Evolutionary conservation across 2,329 filamentous ascomycete species (phyloP).

Genomic region (Fusarium sublunatum): DNA sequence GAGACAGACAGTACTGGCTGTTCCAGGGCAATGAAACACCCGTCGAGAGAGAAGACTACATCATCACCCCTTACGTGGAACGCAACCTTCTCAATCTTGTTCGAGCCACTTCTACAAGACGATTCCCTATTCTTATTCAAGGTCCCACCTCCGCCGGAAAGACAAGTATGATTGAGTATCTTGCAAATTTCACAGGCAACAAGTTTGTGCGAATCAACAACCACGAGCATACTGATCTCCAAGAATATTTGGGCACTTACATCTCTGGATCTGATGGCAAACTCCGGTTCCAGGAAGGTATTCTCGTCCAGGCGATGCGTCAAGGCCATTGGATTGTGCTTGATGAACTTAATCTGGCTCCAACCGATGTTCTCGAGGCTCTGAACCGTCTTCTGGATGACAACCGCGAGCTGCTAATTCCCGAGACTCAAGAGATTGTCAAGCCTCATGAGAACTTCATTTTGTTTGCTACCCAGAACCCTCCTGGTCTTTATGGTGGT

Average conservation of each 20-base stretch:
- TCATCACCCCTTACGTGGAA: constrained; percentile 95
- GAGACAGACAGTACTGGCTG: constrained; percentile 86
- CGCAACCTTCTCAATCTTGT: constrained; percentile 95
- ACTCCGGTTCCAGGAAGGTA: constrained; percentile 89
- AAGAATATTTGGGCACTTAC: constrained; percentile 97
- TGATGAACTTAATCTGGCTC: constrained; percentile 95
- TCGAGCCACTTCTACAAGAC: constrained; percentile 88
- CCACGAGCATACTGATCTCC: constrained; percentile 97
- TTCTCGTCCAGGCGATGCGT: constrained; percentile 90
- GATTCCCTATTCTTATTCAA: constrained; percentile 94
- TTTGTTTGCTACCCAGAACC: constrained; percentile 98
- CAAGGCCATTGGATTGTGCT: constrained; percentile 98
- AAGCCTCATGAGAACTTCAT: constrained; percentile 95
- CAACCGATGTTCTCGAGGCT: constrained; percentile 95
- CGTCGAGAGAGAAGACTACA: constrained; percentile 86
- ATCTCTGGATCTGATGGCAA: constrained; percentile 86
- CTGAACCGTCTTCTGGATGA: constrained; percentile 96
- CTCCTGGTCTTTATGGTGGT: constrained; percentile 93
- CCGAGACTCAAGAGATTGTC: constrained; percentile 95
- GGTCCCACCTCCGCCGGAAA: constrained; percentile 97
- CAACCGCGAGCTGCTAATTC: constrained; percentile 93
- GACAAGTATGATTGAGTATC: constrained; percentile 99
- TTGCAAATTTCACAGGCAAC: constrained; percentile 96
- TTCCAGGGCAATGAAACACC: constrained; percentile 74
- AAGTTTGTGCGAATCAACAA: constrained; percentile 99